Base-by-base conservation (phyloP, 2,329 filamentous ascomycete species). In the Phaeophleospora eucalypticola region DNA sequence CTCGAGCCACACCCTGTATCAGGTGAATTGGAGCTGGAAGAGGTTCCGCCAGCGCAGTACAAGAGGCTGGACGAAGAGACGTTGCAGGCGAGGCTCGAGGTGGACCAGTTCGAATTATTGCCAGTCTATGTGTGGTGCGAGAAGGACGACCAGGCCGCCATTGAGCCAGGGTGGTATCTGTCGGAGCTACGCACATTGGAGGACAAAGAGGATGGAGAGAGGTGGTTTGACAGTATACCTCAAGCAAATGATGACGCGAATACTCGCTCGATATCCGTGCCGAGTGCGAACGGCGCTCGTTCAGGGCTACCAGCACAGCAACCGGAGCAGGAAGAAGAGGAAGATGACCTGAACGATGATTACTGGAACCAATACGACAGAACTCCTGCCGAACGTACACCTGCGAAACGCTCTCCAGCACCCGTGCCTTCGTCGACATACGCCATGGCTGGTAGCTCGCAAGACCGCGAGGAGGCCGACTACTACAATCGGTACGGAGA, bases 301-400 rank as follows among this genome's bases (percentile, higher is more conserved):
- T 29, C 6, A 6, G 24, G 24, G 12, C 24, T 6, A 12, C 24
- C 6, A 29, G 61, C 17, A 43, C 38, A 21, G 45, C 53, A 54
- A 7, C 43, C 52, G 8, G 41, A 59, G 18, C 62, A 67, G 40
- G 43, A 76, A 1, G 79, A 83, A 0, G 81, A 82, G 0, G 83
- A 86, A 17, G 84, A 86, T 24, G 84, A 89, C 51, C 85, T 29
- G 2, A 51, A 57, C 19, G 55, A 87, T 54, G 83, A 83, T 57
- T 91, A 91, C 66, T 91, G 87, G 87, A 84, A 81, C 24, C 79
- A 81, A 51, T 90, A 91, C 65, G 86, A 88, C 63, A 78, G 79
- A 19, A 87, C 84, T 3, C 84, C 86, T 1, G 51, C 46, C n/a
- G 76, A 77, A 2, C 74, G 76, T 36, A 86, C 83, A 8, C 83